Base-by-base conservation (phyloP, 352 stramenopile genomes). In the Pythium chondricola region DNA sequence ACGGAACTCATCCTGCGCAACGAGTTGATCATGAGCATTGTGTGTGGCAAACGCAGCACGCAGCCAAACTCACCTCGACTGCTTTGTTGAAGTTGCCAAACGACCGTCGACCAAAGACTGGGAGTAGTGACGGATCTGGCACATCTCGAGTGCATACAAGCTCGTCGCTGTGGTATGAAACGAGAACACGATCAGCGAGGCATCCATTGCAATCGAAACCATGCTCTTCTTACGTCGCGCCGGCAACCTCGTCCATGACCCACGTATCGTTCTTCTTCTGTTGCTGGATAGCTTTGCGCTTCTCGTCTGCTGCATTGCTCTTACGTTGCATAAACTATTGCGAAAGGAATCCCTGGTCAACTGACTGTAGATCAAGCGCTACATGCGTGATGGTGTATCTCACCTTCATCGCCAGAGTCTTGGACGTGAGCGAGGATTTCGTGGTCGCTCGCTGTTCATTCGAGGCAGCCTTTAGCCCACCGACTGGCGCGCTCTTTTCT, bases 281-380 rank as follows among this genome's bases (percentile, higher is more conserved):
- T 49, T 78, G 60, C 48, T 78, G 56, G 6, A 78, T 59, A 5
- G 74, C 69, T 7, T 67, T 66, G 36, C 70, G 63, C 43, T 78
- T 74, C 35, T 84, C 64, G 37, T 67, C 64, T 4, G 79, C 74
- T 5, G 70, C 65, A 46, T 68, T 71, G 52, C 82, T 85, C 64
- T 93, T 93, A 35, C 81, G 76, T 46, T 93, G 81, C 81, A 93
- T 93, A 44, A 93, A 93, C 81, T 91, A 60, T 18, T 40, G 7
- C 14, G 40, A 3, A 20, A 2, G 1, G 24, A 2, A 41, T 14
- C n/a, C 18, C 33, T 18, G 1, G 50, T 24, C 36, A 39, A 14
- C 9, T 13, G 24, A 17, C 11, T 20, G 9, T 25, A 43, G 6
- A 24, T 26, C n/a, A n/a, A n/a, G n/a, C n/a, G n/a, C n/a, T n/a